Percentiles rank a stretch among this genome's conserved stretches.
These are phyloP conservation scores for Selaginella tamariscina DNA, from an alignment of 75 land plant genomes.

Conservation along the genomic window DNA sequence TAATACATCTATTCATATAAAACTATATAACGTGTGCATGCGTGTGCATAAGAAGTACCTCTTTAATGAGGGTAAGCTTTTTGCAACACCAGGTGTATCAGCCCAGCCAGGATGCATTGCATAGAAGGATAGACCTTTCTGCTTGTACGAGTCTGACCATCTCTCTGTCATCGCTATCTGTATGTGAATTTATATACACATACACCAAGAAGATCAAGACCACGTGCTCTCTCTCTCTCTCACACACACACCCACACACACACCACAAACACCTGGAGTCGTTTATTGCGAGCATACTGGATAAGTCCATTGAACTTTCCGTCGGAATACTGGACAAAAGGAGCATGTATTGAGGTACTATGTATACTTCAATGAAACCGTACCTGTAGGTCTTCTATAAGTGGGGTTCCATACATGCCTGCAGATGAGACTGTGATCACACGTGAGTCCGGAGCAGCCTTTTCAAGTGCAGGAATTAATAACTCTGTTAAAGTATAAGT, in stretches of 20 bases:
- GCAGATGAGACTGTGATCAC: constrained; percentile 91
- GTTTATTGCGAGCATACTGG: constrained; percentile 88
- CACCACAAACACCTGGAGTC: constrained; percentile 51
- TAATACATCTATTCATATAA: not conserved
- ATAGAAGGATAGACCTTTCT: constrained; percentile 69
- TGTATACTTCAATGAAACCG: not conserved
- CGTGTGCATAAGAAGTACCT: too few species aligned
- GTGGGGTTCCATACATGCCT: constrained; percentile 71
- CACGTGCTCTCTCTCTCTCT: not conserved
- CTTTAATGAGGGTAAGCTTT: constrained; percentile 48
- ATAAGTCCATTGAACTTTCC: constrained; percentile 54
- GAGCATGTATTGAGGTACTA: not conserved
- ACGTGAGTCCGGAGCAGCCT: constrained; percentile 77
- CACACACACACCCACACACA: not conserved
- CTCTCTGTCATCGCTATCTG: constrained; percentile 79
- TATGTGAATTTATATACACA: not conserved
- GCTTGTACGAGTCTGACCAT: constrained; percentile 55
- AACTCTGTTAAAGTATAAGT: constrained; percentile 64
- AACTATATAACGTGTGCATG: too few species aligned
- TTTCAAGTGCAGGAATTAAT: constrained; percentile 68
- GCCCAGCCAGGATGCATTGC: constrained; percentile 98
- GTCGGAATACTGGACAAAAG: constrained; percentile 39
- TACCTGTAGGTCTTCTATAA: constrained; percentile 68
- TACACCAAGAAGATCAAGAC: not conserved
- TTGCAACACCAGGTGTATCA: constrained; percentile 66